Conservation (phyloP, 371 early-diverging fungal species). For the Mucor mucedo region DNA sequence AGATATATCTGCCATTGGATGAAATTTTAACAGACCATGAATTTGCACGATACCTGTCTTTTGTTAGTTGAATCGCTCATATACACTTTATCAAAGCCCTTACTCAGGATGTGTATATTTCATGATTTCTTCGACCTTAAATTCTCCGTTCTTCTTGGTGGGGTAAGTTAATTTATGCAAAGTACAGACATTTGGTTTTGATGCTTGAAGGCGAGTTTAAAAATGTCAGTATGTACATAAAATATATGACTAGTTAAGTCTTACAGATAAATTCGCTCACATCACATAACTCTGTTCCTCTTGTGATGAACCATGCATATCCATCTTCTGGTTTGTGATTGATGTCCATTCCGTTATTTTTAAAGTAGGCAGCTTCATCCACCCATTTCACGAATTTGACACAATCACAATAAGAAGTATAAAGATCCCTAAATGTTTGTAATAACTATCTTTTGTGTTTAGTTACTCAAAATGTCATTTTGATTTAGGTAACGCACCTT, state of each 20-base stretch:
- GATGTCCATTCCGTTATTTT: slow-evolving; percentile 6
- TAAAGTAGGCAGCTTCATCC: slow-evolving; percentile 48
- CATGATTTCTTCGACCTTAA: slow-evolving; percentile 74
- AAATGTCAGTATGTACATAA: background rate
- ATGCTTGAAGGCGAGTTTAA: slow-evolving; percentile 48
- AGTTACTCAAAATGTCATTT: no score
- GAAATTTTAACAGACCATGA: slow-evolving; percentile 90
- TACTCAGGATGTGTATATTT: slow-evolving; percentile 80
- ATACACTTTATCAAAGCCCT: slow-evolving; percentile 8
- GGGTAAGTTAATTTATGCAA: slow-evolving; percentile 86
- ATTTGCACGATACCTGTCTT: slow-evolving; percentile 77
- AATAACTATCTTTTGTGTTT: slow-evolving; percentile 47
- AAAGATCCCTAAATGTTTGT: slow-evolving; percentile 80
- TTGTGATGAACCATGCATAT: slow-evolving; percentile 79
- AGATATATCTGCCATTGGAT: slow-evolving; percentile 81
- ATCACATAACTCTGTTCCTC: slow-evolving; percentile 91
- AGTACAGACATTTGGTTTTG: slow-evolving; percentile 81
- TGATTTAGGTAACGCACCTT: slow-evolving; percentile 24
- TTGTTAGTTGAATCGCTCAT: background rate
- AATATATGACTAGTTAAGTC: slow-evolving; percentile 10
- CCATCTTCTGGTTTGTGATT: slow-evolving; percentile 24
- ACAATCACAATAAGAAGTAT: slow-evolving; percentile 91
- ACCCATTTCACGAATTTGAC: slow-evolving; percentile 78
- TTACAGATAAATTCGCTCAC: slow-evolving; percentile 79
- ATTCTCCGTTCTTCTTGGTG: slow-evolving; percentile 60